phyloP scores from a whole-genome alignment of 2,329 filamentous ascomycete species.

The Ilyonectria destructans region DNA sequence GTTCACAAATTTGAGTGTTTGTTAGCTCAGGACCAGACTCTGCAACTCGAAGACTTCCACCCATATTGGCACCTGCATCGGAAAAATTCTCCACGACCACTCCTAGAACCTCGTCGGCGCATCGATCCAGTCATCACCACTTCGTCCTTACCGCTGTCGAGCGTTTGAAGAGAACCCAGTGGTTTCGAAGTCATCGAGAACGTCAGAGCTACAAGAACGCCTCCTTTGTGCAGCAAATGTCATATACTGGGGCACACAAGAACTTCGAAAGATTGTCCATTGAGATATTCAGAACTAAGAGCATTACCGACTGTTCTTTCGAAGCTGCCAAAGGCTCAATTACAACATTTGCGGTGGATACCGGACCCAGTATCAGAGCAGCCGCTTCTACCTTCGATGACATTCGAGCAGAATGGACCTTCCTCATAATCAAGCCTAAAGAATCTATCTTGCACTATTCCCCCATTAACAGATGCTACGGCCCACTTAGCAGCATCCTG shows the following conservation, averaged over 20 bases:
- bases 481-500: neutral
- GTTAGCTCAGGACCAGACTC: neutral
- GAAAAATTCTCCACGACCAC: neutral
- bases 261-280: too few relatives aligned
- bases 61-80: constrained; percentile 7
- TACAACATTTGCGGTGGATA: too few relatives aligned
- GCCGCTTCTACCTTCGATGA: too few relatives aligned
- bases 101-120: neutral
- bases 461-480: constrained; percentile 20
- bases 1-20: constrained; percentile 1
- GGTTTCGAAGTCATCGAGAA: neutral
- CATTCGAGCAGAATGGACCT: too few relatives aligned
- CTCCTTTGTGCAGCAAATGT: neutral
- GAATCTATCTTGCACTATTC: too few relatives aligned
- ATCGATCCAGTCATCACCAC: neutral
- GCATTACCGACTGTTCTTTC: too few relatives aligned
- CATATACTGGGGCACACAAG: too few relatives aligned
- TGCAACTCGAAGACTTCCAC: neutral
- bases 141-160: neutral
- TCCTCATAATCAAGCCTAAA: too few relatives aligned
- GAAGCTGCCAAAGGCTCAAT: too few relatives aligned
- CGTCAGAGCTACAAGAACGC: neutral
- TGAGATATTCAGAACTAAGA: too few relatives aligned
- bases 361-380: too few relatives aligned
- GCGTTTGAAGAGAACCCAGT: neutral